Percentiles rank a stretch among this genome's conserved stretches.
Evolutionary conservation across 2,329 filamentous ascomycete genomes (phyloP).

Genomic region (Sordariomycetes sp.): DNA sequence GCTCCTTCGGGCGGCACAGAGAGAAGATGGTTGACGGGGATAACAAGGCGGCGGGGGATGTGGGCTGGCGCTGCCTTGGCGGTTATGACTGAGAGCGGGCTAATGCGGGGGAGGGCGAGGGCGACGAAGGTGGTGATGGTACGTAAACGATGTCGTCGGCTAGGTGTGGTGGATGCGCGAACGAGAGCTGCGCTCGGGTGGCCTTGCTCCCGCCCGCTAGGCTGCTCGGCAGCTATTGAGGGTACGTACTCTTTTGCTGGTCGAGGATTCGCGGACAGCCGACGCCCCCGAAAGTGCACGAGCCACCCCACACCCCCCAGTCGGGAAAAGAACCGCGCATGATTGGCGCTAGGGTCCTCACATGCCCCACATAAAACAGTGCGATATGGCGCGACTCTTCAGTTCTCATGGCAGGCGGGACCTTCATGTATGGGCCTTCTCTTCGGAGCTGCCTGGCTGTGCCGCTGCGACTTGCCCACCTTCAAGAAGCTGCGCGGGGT

Average conservation of each 20-base stretch:
- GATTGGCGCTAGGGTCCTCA: slow-evolving; percentile 2
- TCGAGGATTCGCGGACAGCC: neutral
- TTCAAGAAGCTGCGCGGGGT: neutral
- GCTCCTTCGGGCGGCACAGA: neutral
- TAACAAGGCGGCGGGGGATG: neutral
- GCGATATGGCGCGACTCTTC: neutral
- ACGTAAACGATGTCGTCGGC: neutral
- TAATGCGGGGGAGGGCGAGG: neutral
- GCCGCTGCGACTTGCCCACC: neutral
- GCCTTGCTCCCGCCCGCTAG: neutral
- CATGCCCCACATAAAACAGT: neutral
- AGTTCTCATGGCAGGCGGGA: neutral
- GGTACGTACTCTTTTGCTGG: neutral
- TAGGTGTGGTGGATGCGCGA: neutral
- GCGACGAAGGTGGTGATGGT: neutral
- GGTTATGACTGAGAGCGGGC: neutral
- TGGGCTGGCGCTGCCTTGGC: neutral
- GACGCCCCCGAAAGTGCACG: neutral
- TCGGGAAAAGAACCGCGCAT: neutral
- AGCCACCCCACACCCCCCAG: neutral
- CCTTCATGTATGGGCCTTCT: no score
- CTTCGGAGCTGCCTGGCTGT: no score
- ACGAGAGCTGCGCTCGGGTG: neutral
- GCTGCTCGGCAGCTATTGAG: neutral
- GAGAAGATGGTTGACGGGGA: neutral